A percentile compares a stretch with the other conserved stretches of the same genome.
Conservation (phyloP, 2,329 filamentous ascomycete species). For the Aspergillus costaricaensis region DNA sequence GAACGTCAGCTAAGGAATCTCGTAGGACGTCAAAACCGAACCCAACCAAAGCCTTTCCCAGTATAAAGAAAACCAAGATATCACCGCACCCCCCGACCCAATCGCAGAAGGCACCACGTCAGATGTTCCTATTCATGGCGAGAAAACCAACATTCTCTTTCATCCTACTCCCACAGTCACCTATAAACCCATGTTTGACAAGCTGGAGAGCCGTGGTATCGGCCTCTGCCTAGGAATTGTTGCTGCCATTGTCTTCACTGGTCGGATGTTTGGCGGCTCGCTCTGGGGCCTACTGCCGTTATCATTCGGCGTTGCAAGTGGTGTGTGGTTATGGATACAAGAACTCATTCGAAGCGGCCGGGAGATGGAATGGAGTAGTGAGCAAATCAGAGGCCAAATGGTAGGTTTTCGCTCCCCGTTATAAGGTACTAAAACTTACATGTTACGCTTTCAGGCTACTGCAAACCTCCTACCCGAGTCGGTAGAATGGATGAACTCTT, state of each 20-base stretch:
- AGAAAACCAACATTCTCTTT: conserved; percentile 95
- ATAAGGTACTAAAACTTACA: not conserved
- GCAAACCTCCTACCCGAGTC: conserved; percentile 90
- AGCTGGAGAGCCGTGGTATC: conserved; percentile 73
- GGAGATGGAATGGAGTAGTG: conserved; percentile 83
- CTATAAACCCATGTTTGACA: conserved; percentile 83
- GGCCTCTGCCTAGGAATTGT: conserved; percentile 71
- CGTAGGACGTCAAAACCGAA: conserved; percentile 67
- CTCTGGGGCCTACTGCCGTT: conserved; percentile 76
- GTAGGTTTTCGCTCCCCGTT: conserved; percentile 42
- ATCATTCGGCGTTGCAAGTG: conserved; percentile 69
- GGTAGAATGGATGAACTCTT: conserved; percentile 94
- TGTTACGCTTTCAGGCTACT: conserved; percentile 57
- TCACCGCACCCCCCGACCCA: conserved; percentile 88
- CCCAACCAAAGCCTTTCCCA: conserved; percentile 71
- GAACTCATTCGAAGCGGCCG: conserved; percentile 80
- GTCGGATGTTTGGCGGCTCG: conserved; percentile 75
- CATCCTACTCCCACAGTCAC: conserved; percentile 89
- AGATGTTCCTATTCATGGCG: conserved; percentile 92
- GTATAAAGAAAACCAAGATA: conserved; percentile 82
- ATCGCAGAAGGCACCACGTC: conserved; percentile 79
- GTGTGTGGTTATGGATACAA: conserved; percentile 86
- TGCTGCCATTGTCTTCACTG: conserved; percentile 71
- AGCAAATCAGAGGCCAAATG: conserved; percentile 79
- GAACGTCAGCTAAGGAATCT: conserved; percentile 6